A percentile compares a stretch with the other conserved stretches of the same genome.
phyloP scores from a whole-genome alignment of 768 basidiomycete species.

The Fistulinella prunicolor region DNA sequence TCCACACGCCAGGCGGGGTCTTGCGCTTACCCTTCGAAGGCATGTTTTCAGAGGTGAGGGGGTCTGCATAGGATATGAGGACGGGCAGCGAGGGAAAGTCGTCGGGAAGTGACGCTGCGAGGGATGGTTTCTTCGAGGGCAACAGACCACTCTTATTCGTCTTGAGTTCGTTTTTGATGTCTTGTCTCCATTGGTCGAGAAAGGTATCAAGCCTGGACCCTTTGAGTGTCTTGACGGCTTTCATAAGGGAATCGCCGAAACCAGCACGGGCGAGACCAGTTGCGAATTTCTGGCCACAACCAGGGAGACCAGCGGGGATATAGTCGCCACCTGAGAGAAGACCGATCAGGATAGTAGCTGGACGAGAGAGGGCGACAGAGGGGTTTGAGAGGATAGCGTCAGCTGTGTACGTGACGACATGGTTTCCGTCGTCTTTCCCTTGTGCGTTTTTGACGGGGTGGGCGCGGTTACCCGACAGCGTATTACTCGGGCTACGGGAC shows the following conservation, averaged over 20 bases:
- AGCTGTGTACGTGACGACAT: slow-evolving; percentile 44
- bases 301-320: slow-evolving; percentile 61
- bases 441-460: slow-evolving; percentile 61
- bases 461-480: slow-evolving; percentile 66
- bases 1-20: slow-evolving; percentile 43
- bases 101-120: slow-evolving; percentile 61
- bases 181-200: slow-evolving; percentile 60
- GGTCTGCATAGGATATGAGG: slow-evolving; percentile 73
- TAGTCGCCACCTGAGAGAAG: slow-evolving; percentile 92
- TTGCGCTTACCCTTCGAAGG: slow-evolving; percentile 30
- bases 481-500: slow-evolving; percentile 57
- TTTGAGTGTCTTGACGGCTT: slow-evolving; percentile 52
- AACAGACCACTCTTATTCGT: slow-evolving; percentile 66
- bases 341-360: slow-evolving; percentile 79
- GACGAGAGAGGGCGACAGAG: slow-evolving; percentile 48
- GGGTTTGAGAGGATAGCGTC: slow-evolving; percentile 41
- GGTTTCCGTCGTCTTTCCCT: slow-evolving; percentile 74
- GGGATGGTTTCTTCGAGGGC: slow-evolving; percentile 58
- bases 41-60: slow-evolving; percentile 67
- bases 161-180: slow-evolving; percentile 59
- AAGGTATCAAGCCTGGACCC: slow-evolving; percentile 48
- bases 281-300: slow-evolving; percentile 70
- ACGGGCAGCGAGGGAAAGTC: slow-evolving; percentile 74
- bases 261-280: slow-evolving; percentile 79
- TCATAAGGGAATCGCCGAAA: slow-evolving; percentile 66